These are phyloP conservation scores for Cudoniella acicularis DNA, from an alignment of 495 filamentous ascomycete genomes.

Conservation along the genomic window DNA sequence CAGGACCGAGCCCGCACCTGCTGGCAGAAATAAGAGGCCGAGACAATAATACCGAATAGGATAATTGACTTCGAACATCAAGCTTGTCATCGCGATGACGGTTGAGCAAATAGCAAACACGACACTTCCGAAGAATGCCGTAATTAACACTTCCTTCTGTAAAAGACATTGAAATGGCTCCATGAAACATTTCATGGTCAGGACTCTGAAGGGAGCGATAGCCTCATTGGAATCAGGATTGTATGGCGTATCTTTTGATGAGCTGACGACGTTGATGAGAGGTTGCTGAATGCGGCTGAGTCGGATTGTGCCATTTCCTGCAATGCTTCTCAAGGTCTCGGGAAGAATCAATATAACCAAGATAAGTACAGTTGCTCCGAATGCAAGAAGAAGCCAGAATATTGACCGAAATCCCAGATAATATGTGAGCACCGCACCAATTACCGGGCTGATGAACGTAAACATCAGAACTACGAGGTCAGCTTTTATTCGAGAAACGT, in stretches of 20 bases:
- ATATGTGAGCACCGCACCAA: constrained; percentile 48
- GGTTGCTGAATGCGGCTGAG: constrained; percentile 12
- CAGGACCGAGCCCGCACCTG: constrained; percentile 62
- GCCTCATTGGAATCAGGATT: constrained; percentile 4
- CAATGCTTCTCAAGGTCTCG: constrained; percentile 51
- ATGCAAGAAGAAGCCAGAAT: constrained; percentile 54
- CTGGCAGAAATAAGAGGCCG: constrained; percentile 55
- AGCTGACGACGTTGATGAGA: constrained; percentile 3
- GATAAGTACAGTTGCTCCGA: constrained; percentile 39
- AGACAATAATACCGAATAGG: constrained; percentile 57
- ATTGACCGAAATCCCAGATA: constrained; percentile 51
- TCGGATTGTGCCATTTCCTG: constrained; percentile 46
- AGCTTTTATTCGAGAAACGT: constrained; percentile 24
- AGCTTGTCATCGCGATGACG: constrained; percentile 51
- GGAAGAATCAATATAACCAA: constrained; percentile 42
- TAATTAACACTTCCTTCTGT: constrained; percentile 27
- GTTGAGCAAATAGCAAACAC: constrained; percentile 55
- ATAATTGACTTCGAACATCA: constrained; percentile 57
- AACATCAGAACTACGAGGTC: constrained; percentile 13
- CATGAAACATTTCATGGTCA: neutral
- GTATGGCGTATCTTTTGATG: neutral
- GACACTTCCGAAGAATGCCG: constrained; percentile 44
- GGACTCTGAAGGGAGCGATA: constrained; percentile 1
- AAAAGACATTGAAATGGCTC: constrained; percentile 1
- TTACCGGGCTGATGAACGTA: constrained; percentile 39